These are phyloP conservation scores for Verbascum thapsus DNA, from an alignment of 257 asterid species.

Conservation along the genomic window DNA sequence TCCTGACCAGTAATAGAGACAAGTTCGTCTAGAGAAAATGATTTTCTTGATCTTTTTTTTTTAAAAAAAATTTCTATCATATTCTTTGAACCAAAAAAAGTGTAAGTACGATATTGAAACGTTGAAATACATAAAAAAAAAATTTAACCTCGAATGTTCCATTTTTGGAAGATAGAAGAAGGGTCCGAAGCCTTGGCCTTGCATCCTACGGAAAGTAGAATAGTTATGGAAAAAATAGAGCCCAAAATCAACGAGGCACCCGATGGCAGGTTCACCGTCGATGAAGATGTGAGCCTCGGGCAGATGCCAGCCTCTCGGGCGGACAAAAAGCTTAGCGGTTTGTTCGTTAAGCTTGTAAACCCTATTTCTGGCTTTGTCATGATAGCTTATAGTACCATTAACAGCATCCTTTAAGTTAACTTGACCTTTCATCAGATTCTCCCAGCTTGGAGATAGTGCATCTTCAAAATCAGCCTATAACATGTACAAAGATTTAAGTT, in stretches of 20 bases:
- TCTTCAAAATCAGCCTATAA: constrained; percentile 95
- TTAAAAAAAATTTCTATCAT: no score
- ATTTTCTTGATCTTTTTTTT: no score
- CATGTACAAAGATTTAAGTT: background rate
- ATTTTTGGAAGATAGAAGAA: constrained; percentile 94
- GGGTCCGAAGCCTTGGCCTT: constrained; percentile 85
- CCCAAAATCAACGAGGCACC: constrained; percentile 85
- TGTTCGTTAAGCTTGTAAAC: constrained; percentile 72
- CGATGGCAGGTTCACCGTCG: constrained; percentile 91
- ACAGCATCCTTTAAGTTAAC: constrained; percentile 85
- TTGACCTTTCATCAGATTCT: constrained; percentile 81
- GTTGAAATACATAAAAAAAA: no score
- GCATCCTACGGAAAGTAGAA: constrained; percentile 58
- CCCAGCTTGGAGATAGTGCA: constrained; percentile 94
- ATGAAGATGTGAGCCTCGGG: constrained; percentile 88
- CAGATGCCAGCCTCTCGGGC: constrained; percentile 97
- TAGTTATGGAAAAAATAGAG: constrained; percentile 85
- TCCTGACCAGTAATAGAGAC: no score
- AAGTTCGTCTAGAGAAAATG: no score
- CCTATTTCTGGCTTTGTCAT: constrained; percentile 74
- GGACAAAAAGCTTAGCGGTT: constrained; percentile 92
- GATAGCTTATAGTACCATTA: constrained; percentile 72
- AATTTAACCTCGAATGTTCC: constrained; percentile 78
- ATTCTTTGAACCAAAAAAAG: no score
- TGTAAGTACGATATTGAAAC: no score